Conservation (phyloP, 345 rosid species). For the Populus pruinosa region DNA sequence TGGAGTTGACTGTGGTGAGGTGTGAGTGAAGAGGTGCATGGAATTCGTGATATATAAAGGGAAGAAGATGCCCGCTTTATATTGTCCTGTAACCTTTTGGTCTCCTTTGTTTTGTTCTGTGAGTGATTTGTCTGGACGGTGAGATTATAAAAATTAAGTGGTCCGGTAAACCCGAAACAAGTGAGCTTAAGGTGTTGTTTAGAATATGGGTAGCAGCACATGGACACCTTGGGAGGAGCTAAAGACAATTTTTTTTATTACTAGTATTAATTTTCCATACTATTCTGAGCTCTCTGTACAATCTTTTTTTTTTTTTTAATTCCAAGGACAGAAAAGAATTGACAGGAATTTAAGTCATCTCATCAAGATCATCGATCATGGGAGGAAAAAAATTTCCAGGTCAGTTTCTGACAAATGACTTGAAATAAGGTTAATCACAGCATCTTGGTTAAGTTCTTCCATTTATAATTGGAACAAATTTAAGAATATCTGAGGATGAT, state of each 20-base stretch:
- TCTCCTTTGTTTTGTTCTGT: slow-evolving; percentile 19
- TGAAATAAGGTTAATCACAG: not conserved
- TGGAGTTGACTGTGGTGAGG: not conserved
- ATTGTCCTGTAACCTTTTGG: slow-evolving; percentile 1
- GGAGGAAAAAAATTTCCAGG: not conserved
- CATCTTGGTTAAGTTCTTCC: not conserved
- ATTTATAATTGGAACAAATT: too few relatives aligned
- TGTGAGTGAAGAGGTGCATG: slow-evolving; percentile 19
- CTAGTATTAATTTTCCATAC: not conserved
- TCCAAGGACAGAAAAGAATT: not conserved
- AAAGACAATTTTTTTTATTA: slow-evolving; percentile 5
- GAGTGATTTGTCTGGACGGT: slow-evolving; percentile 33
- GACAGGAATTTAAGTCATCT: not conserved
- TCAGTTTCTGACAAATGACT: not conserved
- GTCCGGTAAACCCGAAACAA: slow-evolving; percentile 38
- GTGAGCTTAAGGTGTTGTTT: slow-evolving; percentile 33
- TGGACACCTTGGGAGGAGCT: slow-evolving; percentile 28
- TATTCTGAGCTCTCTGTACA: not conserved
- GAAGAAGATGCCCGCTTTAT: slow-evolving; percentile 3
- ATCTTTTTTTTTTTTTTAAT: not conserved
- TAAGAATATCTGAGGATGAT: not conserved
- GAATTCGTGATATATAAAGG: slow-evolving; percentile 29
- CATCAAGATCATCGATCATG: not conserved
- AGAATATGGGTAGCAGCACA: slow-evolving; percentile 41
- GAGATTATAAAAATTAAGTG: slow-evolving; percentile 32